Conservation (phyloP, 1,139 yeast genomes). For the Pichia sp. region DNA sequence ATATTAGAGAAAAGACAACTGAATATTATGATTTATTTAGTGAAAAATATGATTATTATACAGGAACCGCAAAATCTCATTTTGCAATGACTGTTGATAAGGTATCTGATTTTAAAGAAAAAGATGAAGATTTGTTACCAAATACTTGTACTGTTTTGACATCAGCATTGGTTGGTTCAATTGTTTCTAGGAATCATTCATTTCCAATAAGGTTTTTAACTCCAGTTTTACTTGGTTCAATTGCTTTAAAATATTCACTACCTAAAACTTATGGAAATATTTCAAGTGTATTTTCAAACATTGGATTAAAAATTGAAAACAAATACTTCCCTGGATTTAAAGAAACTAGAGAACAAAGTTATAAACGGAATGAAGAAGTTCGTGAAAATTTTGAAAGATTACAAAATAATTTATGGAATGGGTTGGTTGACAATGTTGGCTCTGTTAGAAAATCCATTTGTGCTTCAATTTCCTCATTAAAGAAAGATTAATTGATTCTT, state of each 20-base stretch:
- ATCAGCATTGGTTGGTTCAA: constrained; percentile 49
- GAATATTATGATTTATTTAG: constrained; percentile 34
- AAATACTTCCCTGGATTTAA: constrained; percentile 32
- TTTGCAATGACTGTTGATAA: constrained; percentile 27
- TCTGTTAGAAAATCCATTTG: constrained; percentile 5
- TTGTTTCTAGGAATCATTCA: constrained; percentile 41
- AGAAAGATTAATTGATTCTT: constrained; percentile 7
- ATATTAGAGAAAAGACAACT: constrained; percentile 34
- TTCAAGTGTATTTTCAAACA: constrained; percentile 17
- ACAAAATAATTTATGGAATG: constrained; percentile 9
- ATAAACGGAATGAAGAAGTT: not conserved
- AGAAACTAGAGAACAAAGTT: constrained; percentile 18
- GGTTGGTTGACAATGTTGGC: constrained; percentile 11
- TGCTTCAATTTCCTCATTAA: not conserved
- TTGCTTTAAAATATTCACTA: constrained; percentile 32
- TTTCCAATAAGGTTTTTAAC: constrained; percentile 45
- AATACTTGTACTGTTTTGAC: constrained; percentile 49
- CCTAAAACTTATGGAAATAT: constrained; percentile 33
- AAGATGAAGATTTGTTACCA: constrained; percentile 43
- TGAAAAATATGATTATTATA: constrained; percentile 42
- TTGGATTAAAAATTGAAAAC: constrained; percentile 23
- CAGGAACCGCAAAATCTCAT: constrained; percentile 42
- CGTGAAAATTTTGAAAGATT: not conserved
- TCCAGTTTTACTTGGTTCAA: constrained; percentile 45
- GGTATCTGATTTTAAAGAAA: constrained; percentile 26